Percentiles rank a stretch among this genome's conserved stretches.
phyloP scores from a whole-genome alignment of 345 rosid genomes.

The Brassica rapa region DNA sequence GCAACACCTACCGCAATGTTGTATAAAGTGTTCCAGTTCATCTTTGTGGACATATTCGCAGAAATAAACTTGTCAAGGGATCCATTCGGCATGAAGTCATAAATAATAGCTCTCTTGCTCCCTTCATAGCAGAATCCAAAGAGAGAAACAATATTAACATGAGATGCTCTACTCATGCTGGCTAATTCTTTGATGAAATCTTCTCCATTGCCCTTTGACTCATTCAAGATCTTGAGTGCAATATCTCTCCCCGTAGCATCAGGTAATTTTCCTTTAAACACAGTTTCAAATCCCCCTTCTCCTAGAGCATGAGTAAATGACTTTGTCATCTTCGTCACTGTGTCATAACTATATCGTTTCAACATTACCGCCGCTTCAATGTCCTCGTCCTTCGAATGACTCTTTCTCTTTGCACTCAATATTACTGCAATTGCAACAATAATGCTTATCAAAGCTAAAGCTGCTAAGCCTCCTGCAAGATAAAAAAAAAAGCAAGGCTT shows the following conservation, averaged over 20 bases:
- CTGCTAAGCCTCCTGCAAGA: constrained; percentile 18
- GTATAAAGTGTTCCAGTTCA: background rate
- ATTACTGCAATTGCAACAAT: background rate
- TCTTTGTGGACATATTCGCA: background rate
- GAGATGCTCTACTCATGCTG: constrained; percentile 38
- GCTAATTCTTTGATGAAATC: constrained; percentile 31
- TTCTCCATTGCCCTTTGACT: constrained; percentile 43
- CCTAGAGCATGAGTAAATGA: background rate
- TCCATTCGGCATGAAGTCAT: constrained; percentile 48
- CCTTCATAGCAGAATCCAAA: constrained; percentile 39
- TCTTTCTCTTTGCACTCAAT: constrained; percentile 14
- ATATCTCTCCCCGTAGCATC: constrained; percentile 36
- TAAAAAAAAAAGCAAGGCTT: background rate
- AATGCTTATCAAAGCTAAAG: constrained; percentile 5
- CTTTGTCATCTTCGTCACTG: background rate
- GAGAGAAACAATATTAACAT: constrained; percentile 46
- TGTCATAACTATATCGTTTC: background rate
- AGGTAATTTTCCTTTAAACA: constrained; percentile 35
- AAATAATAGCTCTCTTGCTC: constrained; percentile 39
- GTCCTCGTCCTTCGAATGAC: background rate
- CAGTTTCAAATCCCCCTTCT: constrained; percentile 21
- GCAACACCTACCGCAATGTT: background rate
- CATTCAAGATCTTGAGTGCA: constrained; percentile 45
- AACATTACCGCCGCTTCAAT: constrained; percentile 5
- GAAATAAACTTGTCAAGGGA: constrained; percentile 34